Conservation (phyloP, 2,329 filamentous ascomycete genomes). For the Talaromyces rugulosus region DNA sequence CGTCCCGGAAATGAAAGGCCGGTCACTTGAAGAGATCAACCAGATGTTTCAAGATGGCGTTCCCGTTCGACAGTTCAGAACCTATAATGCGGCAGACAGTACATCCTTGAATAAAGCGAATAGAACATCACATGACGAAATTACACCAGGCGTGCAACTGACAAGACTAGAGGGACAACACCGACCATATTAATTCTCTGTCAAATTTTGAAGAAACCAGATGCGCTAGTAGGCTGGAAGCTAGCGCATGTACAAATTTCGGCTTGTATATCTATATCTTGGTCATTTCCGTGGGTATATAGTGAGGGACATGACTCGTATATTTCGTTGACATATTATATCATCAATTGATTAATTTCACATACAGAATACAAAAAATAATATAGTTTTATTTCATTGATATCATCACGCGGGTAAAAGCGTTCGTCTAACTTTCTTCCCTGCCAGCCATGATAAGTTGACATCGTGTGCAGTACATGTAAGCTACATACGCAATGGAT, state of each 20-base stretch:
- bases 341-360: background rate
- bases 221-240: background rate
- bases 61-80: conserved; percentile 16
- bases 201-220: background rate
- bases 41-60: conserved; percentile 23
- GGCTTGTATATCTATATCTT: background rate
- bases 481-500: background rate
- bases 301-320: background rate
- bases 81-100: conserved; percentile 7
- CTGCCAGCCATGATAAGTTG: background rate
- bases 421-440: background rate
- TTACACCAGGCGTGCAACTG: background rate
- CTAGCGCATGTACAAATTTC: background rate
- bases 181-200: background rate
- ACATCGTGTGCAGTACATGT: background rate
- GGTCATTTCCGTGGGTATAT: background rate
- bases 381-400: background rate
- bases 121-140: background rate
- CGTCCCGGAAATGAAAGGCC: conserved; percentile 28
- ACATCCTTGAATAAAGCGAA: background rate
- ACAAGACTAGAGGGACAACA: background rate
- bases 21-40: conserved; percentile 30
- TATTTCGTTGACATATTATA: background rate
- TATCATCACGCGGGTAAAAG: background rate
- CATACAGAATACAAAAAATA: background rate